Percentiles rank a stretch among this genome's conserved stretches.
phyloP scores from a whole-genome alignment of 2,329 filamentous ascomycete genomes.

The Cercospora sp. region DNA sequence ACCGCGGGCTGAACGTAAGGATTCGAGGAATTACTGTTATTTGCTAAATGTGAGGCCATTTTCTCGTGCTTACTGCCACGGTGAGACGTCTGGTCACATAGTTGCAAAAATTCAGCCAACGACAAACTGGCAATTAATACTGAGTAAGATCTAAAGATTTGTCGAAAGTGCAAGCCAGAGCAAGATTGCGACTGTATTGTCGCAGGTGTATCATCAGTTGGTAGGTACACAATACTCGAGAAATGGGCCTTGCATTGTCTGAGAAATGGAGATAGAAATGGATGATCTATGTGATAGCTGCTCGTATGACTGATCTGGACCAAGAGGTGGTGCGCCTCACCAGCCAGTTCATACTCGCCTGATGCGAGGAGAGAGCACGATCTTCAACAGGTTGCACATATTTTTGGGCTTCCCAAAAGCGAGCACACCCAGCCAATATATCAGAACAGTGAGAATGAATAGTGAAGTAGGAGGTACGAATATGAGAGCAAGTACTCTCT shows the following conservation, averaged over 20 bases:
- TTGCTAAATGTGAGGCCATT: neutral
- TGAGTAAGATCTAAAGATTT: neutral
- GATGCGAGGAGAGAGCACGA: neutral
- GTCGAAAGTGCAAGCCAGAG: too few relatives aligned
- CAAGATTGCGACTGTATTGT: too few relatives aligned
- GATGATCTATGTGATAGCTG: too few relatives aligned
- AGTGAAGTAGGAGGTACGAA: neutral
- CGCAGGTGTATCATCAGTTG: too few relatives aligned
- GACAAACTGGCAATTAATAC: neutral
- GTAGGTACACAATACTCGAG: too few relatives aligned
- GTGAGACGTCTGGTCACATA: neutral
- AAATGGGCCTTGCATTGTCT: too few relatives aligned
- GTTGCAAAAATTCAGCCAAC: neutral
- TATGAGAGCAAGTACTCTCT: neutral
- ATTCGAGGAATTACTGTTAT: neutral
- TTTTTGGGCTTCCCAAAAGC: neutral
- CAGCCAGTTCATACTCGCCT: neutral
- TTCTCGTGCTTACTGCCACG: neutral
- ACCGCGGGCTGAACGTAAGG: neutral
- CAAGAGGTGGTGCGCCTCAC: neutral
- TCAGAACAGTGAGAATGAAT: neutral
- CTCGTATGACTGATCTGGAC: too few relatives aligned
- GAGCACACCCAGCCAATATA: neutral
- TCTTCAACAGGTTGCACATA: neutral
- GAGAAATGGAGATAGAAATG: too few relatives aligned